A percentile compares a stretch with the other conserved stretches of the same genome.
These are phyloP conservation scores for Leptographium wingfieldii DNA, from an alignment of 2,329 filamentous ascomycete species.

Conservation along the genomic window DNA sequence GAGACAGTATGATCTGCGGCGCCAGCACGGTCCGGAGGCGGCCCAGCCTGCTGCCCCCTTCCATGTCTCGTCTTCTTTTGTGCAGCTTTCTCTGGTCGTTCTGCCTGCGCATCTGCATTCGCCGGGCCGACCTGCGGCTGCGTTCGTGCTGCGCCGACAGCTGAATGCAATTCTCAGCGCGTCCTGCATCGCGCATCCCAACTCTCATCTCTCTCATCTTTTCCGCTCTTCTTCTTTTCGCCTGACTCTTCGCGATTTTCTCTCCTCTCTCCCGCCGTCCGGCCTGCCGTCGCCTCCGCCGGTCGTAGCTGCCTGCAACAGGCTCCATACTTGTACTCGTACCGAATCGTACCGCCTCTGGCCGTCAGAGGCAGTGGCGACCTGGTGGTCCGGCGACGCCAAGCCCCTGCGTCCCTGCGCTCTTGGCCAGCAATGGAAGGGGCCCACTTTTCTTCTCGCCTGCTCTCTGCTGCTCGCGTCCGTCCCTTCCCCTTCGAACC, in stretches of 20 bases:
- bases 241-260: too few species aligned
- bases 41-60: too few species aligned
- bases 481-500: conserved; percentile 10
- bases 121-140: not conserved
- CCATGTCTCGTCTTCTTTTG: too few species aligned
- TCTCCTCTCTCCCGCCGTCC: too few species aligned
- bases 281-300: not conserved
- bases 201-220: too few species aligned
- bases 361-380: not conserved
- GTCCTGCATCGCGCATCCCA: too few species aligned
- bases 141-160: not conserved
- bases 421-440: not conserved
- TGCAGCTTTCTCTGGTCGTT: too few species aligned
- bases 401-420: conserved; percentile 1
- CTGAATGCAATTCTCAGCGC: not conserved
- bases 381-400: not conserved
- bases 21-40: too few species aligned
- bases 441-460: not conserved
- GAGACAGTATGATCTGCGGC: too few species aligned
- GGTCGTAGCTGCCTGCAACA: not conserved
- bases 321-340: not conserved
- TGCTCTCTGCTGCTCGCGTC: conserved; percentile 4
- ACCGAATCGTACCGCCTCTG: not conserved
- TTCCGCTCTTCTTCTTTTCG: too few species aligned
- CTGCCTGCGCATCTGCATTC: not conserved